Evolutionary conservation across 495 filamentous ascomycete species (phyloP).

Genomic region (Margaritispora aquatica): DNA sequence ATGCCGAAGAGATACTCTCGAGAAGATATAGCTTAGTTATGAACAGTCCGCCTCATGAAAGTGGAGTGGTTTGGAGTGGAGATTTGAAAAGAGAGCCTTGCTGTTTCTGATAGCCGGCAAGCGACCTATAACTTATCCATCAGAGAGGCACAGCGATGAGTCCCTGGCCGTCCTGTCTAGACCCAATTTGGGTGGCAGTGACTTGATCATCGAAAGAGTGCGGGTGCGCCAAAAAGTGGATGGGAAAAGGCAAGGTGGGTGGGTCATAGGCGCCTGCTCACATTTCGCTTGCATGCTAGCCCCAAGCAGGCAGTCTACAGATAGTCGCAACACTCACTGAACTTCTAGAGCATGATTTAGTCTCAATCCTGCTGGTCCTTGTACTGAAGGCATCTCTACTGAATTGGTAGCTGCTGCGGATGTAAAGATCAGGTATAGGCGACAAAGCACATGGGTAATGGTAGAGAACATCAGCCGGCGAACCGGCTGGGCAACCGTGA

Average conservation of each 20-base stretch:
- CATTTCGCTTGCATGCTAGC: neutral
- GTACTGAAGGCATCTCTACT: neutral
- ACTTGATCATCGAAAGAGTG: constrained; percentile 8
- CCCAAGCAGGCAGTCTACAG: neutral
- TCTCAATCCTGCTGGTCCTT: neutral
- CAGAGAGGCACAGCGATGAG: constrained; percentile 13
- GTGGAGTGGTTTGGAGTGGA: neutral
- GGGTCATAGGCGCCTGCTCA: neutral
- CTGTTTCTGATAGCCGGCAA: constrained; percentile 8
- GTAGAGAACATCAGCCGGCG: neutral
- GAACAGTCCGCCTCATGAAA: constrained; percentile 8
- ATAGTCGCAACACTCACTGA: neutral
- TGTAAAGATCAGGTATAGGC: neutral
- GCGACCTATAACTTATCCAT: constrained; percentile 16
- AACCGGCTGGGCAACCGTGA: neutral
- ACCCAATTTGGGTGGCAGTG: constrained; percentile 6
- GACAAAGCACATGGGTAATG: neutral
- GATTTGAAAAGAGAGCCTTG: constrained; percentile 16
- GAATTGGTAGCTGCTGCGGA: neutral
- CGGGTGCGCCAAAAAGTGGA: constrained; percentile 1
- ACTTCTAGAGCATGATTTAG: neutral
- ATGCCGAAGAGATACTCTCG: neutral
- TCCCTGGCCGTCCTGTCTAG: constrained; percentile 9
- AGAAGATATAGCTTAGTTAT: neutral
- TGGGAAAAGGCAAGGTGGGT: neutral